These are phyloP conservation scores for Penicillium polonicum DNA, from an alignment of 2,329 filamentous ascomycete genomes.

Conservation along the genomic window DNA sequence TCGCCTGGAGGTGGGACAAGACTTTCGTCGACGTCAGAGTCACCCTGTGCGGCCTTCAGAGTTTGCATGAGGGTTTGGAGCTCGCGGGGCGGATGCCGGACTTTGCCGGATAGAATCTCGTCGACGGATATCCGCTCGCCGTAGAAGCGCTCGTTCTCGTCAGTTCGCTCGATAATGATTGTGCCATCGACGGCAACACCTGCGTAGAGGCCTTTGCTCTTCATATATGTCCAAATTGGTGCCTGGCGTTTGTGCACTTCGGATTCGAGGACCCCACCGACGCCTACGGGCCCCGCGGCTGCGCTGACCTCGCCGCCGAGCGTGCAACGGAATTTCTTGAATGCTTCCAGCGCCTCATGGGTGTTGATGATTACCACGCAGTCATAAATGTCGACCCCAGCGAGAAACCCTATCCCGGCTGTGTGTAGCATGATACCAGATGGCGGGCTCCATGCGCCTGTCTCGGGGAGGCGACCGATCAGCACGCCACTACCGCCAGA, in stretches of 20 bases:
- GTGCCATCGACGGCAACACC: conserved; percentile 86
- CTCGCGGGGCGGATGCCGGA: conserved; percentile 56
- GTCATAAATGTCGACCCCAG: conserved; percentile 93
- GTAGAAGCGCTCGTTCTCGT: conserved; percentile 86
- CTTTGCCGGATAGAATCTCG: conserved; percentile 64
- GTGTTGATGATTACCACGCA: conserved; percentile 92
- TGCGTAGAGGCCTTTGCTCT: conserved; percentile 83
- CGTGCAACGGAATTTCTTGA: conserved; percentile 74
- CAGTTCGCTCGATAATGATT: conserved; percentile 78
- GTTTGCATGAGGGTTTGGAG: conserved; percentile 70
- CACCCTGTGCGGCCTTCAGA: conserved; percentile 82
- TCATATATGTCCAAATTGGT: conserved; percentile 82
- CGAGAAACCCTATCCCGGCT: conserved; percentile 80
- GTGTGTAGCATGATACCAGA: conserved; percentile 91
- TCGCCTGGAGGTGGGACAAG: conserved; percentile 66
- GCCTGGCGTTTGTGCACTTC: conserved; percentile 66
- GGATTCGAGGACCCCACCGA: conserved; percentile 70
- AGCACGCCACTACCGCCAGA: conserved; percentile 87
- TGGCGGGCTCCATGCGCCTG: conserved; percentile 87
- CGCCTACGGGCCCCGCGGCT: conserved; percentile 72
- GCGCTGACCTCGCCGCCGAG: conserved; percentile 79
- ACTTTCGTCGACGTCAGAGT: conserved; percentile 68
- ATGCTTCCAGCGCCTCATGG: conserved; percentile 76
- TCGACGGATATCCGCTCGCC: conserved; percentile 61
- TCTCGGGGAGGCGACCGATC: conserved; percentile 72